Conservation (phyloP, 208 protist genomes). For the Crithidia thermophila region DNA sequence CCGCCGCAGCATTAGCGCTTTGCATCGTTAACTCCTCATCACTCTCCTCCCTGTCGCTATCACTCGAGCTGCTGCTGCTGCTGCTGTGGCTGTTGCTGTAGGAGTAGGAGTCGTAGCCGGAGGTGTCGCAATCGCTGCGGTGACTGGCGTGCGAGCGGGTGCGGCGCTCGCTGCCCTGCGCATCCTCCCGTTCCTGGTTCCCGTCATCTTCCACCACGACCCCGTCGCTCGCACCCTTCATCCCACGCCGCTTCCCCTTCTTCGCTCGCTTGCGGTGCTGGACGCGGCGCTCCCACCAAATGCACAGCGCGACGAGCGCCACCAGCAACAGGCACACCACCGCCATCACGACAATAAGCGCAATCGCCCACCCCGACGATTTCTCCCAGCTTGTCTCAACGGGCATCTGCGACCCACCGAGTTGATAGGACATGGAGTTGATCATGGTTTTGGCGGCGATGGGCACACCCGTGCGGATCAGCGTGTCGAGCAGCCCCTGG, state of each 20-base stretch:
- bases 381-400: constrained; percentile 14
- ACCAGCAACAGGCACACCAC: constrained; percentile 23
- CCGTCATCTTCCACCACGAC: too few species aligned
- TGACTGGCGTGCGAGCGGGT: neutral
- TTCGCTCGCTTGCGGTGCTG: neutral
- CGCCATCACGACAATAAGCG: constrained; percentile 27
- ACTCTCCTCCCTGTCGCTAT: neutral
- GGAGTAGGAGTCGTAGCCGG: neutral
- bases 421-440: constrained; percentile 9
- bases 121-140: neutral
- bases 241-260: neutral
- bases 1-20: too few species aligned
- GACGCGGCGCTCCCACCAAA: constrained; percentile 17
- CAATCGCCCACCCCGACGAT: constrained; percentile 24
- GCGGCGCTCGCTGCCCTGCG: too few species aligned
- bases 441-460: constrained; percentile 13
- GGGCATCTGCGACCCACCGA: constrained; percentile 20
- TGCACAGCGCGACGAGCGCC: constrained; percentile 15
- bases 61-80: constrained; percentile 2
- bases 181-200: too few species aligned
- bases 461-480: constrained; percentile 18
- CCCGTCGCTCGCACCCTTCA: neutral
- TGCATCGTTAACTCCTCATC: too few species aligned
- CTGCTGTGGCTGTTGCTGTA: too few species aligned
- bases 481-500: neutral